Conservation (phyloP, 345 rosid genomes). For the Eucalyptus regnans region DNA sequence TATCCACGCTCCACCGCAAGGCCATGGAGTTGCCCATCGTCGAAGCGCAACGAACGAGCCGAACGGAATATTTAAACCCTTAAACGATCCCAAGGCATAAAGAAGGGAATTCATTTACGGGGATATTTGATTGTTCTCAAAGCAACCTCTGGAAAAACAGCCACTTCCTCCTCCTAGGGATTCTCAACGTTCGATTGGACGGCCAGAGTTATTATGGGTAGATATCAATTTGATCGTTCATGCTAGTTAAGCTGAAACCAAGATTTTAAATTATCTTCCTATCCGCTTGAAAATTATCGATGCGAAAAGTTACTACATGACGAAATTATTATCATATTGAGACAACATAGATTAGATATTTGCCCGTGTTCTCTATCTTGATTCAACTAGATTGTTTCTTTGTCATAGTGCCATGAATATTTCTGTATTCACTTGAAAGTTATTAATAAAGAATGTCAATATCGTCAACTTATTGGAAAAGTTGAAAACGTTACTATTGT, state of each 20-base stretch:
- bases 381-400: neutral
- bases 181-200: constrained; percentile 14
- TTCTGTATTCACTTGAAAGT: neutral
- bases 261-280: too few species aligned
- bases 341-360: neutral
- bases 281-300: neutral
- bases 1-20: neutral
- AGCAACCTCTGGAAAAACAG: constrained; percentile 35
- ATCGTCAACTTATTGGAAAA: neutral
- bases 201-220: neutral
- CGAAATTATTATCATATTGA: neutral
- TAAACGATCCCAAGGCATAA: constrained; percentile 32
- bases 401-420: neutral
- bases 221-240: neutral
- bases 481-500: neutral
- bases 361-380: neutral
- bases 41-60: neutral
- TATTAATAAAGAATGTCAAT: neutral
- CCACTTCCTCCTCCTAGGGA: constrained; percentile 26
- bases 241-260: neutral
- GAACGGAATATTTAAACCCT: neutral
- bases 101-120: neutral
- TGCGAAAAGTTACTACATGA: neutral
- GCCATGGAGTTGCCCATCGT: neutral
- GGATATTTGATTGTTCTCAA: constrained; percentile 28